These are phyloP conservation scores for Powellomyces hirtus DNA, from an alignment of 192 early-diverging fungal genomes.

Conservation along the genomic window DNA sequence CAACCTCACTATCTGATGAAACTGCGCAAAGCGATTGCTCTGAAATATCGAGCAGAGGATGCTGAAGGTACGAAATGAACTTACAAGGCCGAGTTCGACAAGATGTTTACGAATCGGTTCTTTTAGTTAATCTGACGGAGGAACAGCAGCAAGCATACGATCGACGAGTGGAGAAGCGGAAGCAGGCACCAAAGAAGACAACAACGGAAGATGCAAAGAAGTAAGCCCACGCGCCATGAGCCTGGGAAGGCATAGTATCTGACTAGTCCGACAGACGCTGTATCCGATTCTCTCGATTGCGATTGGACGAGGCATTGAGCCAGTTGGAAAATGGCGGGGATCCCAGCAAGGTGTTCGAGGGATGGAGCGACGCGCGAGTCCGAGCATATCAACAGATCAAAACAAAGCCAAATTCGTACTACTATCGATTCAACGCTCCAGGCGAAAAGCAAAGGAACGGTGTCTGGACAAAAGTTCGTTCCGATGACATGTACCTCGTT, in stretches of 20 bases:
- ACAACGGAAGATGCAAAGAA: conserved; percentile 72
- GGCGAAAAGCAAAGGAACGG: conserved; percentile 93
- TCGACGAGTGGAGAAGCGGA: conserved; percentile 80
- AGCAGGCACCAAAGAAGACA: conserved; percentile 73
- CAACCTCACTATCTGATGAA: conserved; percentile 65
- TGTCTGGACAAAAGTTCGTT: conserved; percentile 80
- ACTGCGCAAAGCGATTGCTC: conserved; percentile 31
- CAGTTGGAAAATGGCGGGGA: conserved; percentile 79
- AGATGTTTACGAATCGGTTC: neutral
- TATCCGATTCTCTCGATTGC: conserved; percentile 29
- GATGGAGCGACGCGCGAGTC: conserved; percentile 93
- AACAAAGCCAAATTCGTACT: conserved; percentile 94
- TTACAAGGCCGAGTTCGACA: too few relatives aligned
- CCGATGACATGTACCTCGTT: too few relatives aligned
- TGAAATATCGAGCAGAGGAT: conserved; percentile 25
- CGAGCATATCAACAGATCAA: conserved; percentile 91
- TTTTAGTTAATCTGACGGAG: conserved; percentile 60
- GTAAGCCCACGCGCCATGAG: conserved; percentile 33
- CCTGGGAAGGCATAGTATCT: neutral
- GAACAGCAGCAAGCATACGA: conserved; percentile 86
- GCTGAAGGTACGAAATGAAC: conserved; percentile 15
- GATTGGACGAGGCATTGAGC: conserved; percentile 83
- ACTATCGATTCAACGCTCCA: conserved; percentile 96
- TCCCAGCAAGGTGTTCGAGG: conserved; percentile 86
- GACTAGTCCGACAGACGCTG: conserved; percentile 1